Evolutionary conservation across 106 monocot genomes (phyloP), one percentile per base, ranked within the genome.

Genomic region (Allium fistulosum): DNA sequence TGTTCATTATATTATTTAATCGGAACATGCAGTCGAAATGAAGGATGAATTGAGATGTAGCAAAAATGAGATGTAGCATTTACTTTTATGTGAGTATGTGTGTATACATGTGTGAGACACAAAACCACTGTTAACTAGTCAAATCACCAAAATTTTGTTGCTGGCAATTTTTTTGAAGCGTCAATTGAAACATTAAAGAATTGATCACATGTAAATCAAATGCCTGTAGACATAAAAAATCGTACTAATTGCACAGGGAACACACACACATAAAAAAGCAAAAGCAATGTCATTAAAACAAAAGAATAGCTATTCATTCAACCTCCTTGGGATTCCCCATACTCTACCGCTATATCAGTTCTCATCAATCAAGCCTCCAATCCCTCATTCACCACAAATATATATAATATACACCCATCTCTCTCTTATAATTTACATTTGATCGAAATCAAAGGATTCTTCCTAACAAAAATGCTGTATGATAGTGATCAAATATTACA

Each of bases 401-500:
- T 46, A 46, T n/a, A 45, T 37, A 37, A 37, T 37, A 37, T 5
- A 37, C 37, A 2, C 37, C 37, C 37, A 37, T 37, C 37, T 37
- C 37, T 37, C 37, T 37, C 37, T 37, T 37, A 37, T 37, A 37
- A 37, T 37, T 47, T 62, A 11, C 22, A 14, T 14, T 28, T 14
- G 16, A 59, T 59, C 59, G 5, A 59, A 59, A 13, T 17, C 16
- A 59, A 1, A 59, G 59, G 59, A 59, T 59, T 59, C 59, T 59
- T 17, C 59, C 26, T 59, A 26, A 18, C 59, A 16, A 26, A 13
- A 37, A 46, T 62, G 62, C 17, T 17, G 10, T 18, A 47, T 46
- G 62, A 62, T 46, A 62, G 46, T 62, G 62, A 11, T 28, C 62
- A 62, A 62, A 62, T 46, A 47, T 14, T 47, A 45, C 62, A 62